Evolutionary conservation across 1,139 yeast species (phyloP), one percentile per base, ranked within the genome.

Genomic region (Pichia sp.): DNA sequence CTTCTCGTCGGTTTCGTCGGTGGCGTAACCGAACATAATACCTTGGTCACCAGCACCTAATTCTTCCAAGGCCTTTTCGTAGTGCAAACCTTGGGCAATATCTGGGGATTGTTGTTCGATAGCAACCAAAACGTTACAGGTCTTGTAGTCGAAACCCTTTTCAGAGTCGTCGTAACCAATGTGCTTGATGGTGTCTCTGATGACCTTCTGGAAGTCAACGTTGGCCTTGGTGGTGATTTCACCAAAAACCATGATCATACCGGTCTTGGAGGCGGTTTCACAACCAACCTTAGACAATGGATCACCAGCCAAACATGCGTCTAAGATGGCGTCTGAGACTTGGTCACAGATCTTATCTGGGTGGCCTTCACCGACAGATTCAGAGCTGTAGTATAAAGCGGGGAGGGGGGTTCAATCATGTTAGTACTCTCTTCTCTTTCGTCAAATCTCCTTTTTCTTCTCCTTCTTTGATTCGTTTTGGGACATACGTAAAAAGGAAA

Each of bases 21-120:
- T 86, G 67, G 99, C 99, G 77, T 93, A 93, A 76, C 99, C 99
- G 73, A 93, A 93, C 99, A 93, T 93, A 74, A 93, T 93, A 85
- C 99, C 98, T 79, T 93, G 99, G 80, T 93, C 99, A 85, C 99
- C 99, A 64, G 99, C 99, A 75, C 99, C 99, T 71, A 93, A 85
- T 59, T 93, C 95, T 80, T 93, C 99, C 65, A 93, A 81, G 59
- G 97, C 95, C 78, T 91, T 83, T 75, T 93, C 97, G 77, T 87
- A 89, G 77, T 93, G 99, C 71, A 93, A 84, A 81, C 99, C 99
- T 79, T 93, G 98, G 62, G 99, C 99, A 68, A 93, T 93, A 78
- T 93, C 99, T 67, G 96, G 95, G 56, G 98, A 91, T 79, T 93
- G 99, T 79, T 93, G 98, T 81, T 93, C 99, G 75, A 93, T 91